These are phyloP conservation scores for Pichia sp. DNA, from an alignment of 1,139 yeast species.

Conservation along the genomic window DNA sequence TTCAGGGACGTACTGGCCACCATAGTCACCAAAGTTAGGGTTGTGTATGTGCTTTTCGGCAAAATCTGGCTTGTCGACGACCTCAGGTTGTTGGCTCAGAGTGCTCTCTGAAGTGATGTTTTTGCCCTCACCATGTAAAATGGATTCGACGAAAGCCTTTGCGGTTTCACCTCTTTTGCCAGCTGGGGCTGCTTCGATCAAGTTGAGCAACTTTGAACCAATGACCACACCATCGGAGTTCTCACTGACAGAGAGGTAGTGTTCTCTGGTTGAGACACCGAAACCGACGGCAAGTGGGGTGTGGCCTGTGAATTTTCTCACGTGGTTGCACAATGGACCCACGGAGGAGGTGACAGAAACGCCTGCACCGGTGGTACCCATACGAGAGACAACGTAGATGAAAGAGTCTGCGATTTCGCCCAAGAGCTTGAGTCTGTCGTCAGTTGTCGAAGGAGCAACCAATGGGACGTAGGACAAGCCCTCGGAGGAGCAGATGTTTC, in stretches of 20 bases:
- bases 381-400: constrained; percentile 90
- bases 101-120: constrained; percentile 31
- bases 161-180: constrained; percentile 62
- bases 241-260: constrained; percentile 72
- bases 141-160: constrained; percentile 60
- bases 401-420: constrained; percentile 90
- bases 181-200: constrained; percentile 59
- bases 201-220: constrained; percentile 77
- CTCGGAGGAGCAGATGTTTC: constrained; percentile 61
- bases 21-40: constrained; percentile 87
- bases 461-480: constrained; percentile 86
- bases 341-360: constrained; percentile 61
- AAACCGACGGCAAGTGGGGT: constrained; percentile 95
- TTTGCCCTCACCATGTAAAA: constrained; percentile 55
- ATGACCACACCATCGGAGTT: constrained; percentile 92
- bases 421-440: constrained; percentile 73
- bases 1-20: constrained; percentile 99
- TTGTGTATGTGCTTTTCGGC: constrained; percentile 58
- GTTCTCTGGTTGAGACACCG: constrained; percentile 93
- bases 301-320: constrained; percentile 66
- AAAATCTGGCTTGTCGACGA: constrained; percentile 37
- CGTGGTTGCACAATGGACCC: constrained; percentile 65
- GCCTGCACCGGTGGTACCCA: constrained; percentile 96
- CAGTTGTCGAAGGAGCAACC: constrained; percentile 95
- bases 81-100: constrained; percentile 25